phyloP scores from a whole-genome alignment of 2,329 filamentous ascomycete genomes.

The Lasiodiplodia sp. region DNA sequence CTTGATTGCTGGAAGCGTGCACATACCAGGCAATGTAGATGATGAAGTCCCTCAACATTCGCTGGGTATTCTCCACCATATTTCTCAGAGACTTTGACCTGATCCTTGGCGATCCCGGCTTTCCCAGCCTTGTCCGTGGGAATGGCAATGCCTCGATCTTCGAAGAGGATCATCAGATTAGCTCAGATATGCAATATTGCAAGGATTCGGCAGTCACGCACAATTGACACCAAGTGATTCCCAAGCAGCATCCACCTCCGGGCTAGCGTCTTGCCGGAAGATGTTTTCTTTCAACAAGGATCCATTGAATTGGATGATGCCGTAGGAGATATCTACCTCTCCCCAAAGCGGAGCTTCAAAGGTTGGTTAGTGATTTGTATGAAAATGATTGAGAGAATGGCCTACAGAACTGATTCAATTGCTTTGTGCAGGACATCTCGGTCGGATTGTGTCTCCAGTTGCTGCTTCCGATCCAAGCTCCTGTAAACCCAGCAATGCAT shows the following conservation, averaged over 20 bases:
- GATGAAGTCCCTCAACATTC: slow-evolving; percentile 65
- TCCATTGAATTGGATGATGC: slow-evolving; percentile 60
- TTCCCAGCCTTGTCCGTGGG: slow-evolving; percentile 56
- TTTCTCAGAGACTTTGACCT: slow-evolving; percentile 62
- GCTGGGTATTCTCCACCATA: slow-evolving; percentile 67
- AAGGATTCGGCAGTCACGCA: slow-evolving; percentile 57
- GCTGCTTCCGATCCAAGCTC: slow-evolving; percentile 35
- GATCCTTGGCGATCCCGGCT: slow-evolving; percentile 61
- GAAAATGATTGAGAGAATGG: neutral
- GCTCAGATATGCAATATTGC: slow-evolving; percentile 64
- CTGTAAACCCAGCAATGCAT: slow-evolving; percentile 36
- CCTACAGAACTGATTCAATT: slow-evolving; percentile 44
- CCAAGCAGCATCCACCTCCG: slow-evolving; percentile 67
- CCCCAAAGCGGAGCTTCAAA: slow-evolving; percentile 43
- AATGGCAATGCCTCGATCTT: slow-evolving; percentile 56
- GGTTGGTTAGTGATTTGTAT: slow-evolving; percentile 10
- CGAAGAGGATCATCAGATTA: slow-evolving; percentile 60
- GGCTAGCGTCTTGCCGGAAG: slow-evolving; percentile 58
- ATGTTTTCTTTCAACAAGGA: slow-evolving; percentile 63
- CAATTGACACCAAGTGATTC: slow-evolving; percentile 59
- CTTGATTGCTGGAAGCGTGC: neutral
- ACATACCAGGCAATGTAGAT: slow-evolving; percentile 64
- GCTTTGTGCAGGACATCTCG: slow-evolving; percentile 40
- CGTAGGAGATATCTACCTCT: slow-evolving; percentile 53
- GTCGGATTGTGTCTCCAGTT: slow-evolving; percentile 31